Evolutionary conservation across 2,329 filamentous ascomycete species (phyloP).

Genomic region (Microsporum ferrugineum): DNA sequence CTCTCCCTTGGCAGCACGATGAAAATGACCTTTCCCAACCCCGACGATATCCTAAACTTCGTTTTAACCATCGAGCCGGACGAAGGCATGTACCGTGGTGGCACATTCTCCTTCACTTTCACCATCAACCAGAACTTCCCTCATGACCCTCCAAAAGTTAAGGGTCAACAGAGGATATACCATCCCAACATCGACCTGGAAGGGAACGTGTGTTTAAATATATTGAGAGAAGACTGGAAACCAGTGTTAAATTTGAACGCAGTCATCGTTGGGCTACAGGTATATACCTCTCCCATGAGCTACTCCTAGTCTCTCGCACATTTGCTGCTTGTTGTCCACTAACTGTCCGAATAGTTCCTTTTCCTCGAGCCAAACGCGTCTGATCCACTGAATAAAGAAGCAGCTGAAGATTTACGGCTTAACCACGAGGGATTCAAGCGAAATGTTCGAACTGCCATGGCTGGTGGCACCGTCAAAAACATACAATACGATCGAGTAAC

Average conservation of each 20-base stretch:
- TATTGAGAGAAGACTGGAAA: slow-evolving; percentile 97
- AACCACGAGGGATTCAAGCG: slow-evolving; percentile 84
- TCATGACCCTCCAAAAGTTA: slow-evolving; percentile 94
- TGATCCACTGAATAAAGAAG: slow-evolving; percentile 97
- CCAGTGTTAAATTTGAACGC: slow-evolving; percentile 93
- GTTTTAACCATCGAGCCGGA: slow-evolving; percentile 40
- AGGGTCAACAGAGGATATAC: slow-evolving; percentile 96
- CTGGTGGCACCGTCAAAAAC: slow-evolving; percentile 62
- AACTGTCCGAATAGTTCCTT: slow-evolving; percentile 54
- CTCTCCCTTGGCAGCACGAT: slow-evolving; percentile 45
- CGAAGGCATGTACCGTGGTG: slow-evolving; percentile 70
- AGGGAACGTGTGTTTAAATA: slow-evolving; percentile 96
- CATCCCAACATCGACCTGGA: slow-evolving; percentile 97
- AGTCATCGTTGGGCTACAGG: slow-evolving; percentile 86
- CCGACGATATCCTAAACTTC: slow-evolving; percentile 49
- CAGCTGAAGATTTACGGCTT: slow-evolving; percentile 76
- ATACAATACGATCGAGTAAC: slow-evolving; percentile 67
- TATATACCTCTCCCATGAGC: slow-evolving; percentile 24
- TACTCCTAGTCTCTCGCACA: slow-evolving; percentile 13
- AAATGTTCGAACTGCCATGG: slow-evolving; percentile 77
- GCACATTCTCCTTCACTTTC: slow-evolving; percentile 81
- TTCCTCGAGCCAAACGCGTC: slow-evolving; percentile 96
- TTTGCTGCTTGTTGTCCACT: neutral
- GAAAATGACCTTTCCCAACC: slow-evolving; percentile 45
- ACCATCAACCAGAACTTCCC: slow-evolving; percentile 90